Base-by-base conservation (phyloP, 306 rosid species). In the Crotalaria pallida region DNA sequence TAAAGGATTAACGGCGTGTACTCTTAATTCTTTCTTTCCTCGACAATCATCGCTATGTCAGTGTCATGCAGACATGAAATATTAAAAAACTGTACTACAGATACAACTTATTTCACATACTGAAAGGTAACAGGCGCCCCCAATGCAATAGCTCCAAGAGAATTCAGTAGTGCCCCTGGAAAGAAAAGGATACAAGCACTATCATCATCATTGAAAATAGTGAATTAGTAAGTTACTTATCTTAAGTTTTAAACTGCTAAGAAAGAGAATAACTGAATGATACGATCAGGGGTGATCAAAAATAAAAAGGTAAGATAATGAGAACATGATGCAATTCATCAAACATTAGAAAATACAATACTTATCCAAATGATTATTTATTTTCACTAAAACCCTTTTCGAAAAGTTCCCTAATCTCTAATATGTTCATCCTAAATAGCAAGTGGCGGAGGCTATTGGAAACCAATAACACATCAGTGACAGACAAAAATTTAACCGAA, bases 91-190 rank as follows among this genome's bases (percentile, higher is more conserved):
- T 10, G 74, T 4, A 80, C 40, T 23, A 73, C 67, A 71, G 17
- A 43, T 70, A 74, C 56, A 69, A 58, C 77, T 72, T 38, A 72
- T 72, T 66, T 79, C 73, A 89, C 97, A 73, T 94, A 94, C 97
- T 78, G 90, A 77, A 55, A 60, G 71, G 89, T 87, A 61, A 83
- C 82, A 38, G 97, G 99, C 3, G 99, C 92, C 57, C 97, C 96
- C 84, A 94, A 80, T 51, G 89, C 89, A 49, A 94, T 66, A 75
- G 97, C 96, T 81, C 92, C 97, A 38, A 94, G 80, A 47, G 86
- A 84, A 80, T 69, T 88, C 58, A 94, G 33, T 13, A 86, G 48
- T 67, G 92, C 91, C 76, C 98, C 98, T 94, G 80, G 77, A 88
- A 13, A 50, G 64, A 11, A 61, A 57, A 79, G 48, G 62, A 31